A percentile compares a stretch with the other conserved stretches of the same genome.
These are phyloP conservation scores for Solanum tarapatanum DNA, from an alignment of 257 asterid genomes.

Conservation along the genomic window DNA sequence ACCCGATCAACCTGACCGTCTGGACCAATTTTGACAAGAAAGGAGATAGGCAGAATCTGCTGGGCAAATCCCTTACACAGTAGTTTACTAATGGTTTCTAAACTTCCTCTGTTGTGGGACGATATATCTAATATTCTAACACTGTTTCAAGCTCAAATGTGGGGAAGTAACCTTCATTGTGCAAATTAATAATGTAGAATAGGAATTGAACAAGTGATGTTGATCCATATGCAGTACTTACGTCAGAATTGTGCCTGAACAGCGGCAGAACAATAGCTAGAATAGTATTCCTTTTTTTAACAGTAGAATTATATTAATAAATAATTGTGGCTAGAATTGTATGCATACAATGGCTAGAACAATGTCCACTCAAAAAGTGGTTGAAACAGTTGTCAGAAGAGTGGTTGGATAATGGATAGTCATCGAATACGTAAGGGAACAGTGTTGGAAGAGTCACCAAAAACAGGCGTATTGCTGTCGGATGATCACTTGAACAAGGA, in stretches of 20 bases:
- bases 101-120: not conserved
- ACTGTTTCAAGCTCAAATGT: not conserved
- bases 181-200: not conserved
- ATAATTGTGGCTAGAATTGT: not conserved
- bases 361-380: not conserved
- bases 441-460: not conserved
- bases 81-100: not conserved
- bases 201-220: not conserved
- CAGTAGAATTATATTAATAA: not conserved
- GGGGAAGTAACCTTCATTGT: not conserved
- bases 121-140: not conserved
- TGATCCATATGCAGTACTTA: not conserved
- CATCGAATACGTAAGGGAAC: not conserved
- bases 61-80: not conserved
- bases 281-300: not conserved
- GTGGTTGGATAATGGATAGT: not conserved
- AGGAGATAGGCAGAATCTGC: not conserved
- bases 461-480: not conserved
- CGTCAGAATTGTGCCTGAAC: not conserved
- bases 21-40: not conserved
- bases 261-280: not conserved
- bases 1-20: no score
- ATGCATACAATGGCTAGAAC: not conserved
- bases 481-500: not conserved
- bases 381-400: not conserved